A percentile compares a stretch with the other conserved stretches of the same genome.
Evolutionary conservation across 345 rosid species (phyloP).

Genomic region (Anastatica hierochuntica): DNA sequence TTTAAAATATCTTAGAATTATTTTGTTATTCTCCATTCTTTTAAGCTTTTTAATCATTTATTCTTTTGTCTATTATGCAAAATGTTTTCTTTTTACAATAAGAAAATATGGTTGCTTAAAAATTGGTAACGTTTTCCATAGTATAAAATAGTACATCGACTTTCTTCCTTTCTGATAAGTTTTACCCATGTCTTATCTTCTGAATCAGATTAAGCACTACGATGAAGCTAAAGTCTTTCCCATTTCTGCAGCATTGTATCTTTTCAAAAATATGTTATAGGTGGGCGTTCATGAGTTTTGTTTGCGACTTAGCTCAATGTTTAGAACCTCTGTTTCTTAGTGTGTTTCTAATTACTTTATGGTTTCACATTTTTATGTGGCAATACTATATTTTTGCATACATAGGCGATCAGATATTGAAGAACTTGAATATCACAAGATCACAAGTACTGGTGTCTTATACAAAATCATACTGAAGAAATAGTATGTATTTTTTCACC

Average conservation of each 20-base stretch:
- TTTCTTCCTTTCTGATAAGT: too few species aligned
- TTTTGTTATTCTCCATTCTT: too few species aligned
- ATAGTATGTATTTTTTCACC: conserved; percentile 45
- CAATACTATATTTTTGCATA: conserved; percentile 98
- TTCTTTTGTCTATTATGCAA: too few species aligned
- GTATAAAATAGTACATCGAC: too few species aligned
- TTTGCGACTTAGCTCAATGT: background rate
- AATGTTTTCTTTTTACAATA: too few species aligned
- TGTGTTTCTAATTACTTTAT: conserved; percentile 16
- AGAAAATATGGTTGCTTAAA: too few species aligned
- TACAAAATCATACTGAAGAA: conserved; percentile 86
- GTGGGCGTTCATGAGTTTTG: conserved; percentile 17
- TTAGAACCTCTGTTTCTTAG: background rate
- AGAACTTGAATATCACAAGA: conserved; percentile 95
- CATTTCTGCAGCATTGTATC: conserved; percentile 86
- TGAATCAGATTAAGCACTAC: conserved; percentile 77
- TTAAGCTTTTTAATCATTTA: too few species aligned
- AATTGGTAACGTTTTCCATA: too few species aligned
- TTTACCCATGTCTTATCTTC: too few species aligned
- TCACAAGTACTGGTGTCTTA: conserved; percentile 86
- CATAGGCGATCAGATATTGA: conserved; percentile 92
- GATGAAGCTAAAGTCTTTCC: conserved; percentile 89
- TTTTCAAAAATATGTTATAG: conserved; percentile 94
- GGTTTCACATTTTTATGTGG: conserved; percentile 19
- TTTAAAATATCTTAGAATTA: too few species aligned